Base-by-base conservation (phyloP, 1,284 basidiomycete genomes). In the Ceratobasidium theobromae region DNA sequence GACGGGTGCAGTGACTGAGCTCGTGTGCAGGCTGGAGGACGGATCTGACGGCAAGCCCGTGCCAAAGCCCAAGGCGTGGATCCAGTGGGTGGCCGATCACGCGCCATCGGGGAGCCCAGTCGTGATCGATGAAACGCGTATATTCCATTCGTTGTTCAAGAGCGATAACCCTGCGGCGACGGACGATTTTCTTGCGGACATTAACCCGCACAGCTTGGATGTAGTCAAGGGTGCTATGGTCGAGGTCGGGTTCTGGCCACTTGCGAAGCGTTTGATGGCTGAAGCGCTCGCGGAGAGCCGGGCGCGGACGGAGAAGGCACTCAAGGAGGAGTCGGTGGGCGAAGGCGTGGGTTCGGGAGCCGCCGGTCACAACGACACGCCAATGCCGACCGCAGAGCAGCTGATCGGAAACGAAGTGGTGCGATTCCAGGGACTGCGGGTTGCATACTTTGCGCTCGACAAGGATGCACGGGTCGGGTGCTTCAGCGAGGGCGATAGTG, bases 71-170 rank as follows among this genome's bases (percentile, higher is more conserved):
- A 97, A 98, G 76, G 89, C 95, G 14, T 99, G 89, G 79, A 94
- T 99, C 74, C 97, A 99, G 75, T 99, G 97, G 97, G 92, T 99
- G 16, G 94, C 93, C 46, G 88, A 92, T 71, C 90, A 95, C 73
- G 81, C 84, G 11, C 79, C 87, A 4, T 87, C 87, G 0, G 83
- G 86, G 11, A 92, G 89, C 69, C 94, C 95, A 9, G 88, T 98
- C 45, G 78, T 79, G 53, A 81, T 99, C 70, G 87, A 94, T 75
- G 94, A 99, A 79, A 92, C 91, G 41, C 87, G 95, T 55, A 85
- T 98, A 73, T 98, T 98, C 83, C 84, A 94, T 75, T 89, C 88
- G 41, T 80, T 99, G 11, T 99, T 99, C 86, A 95, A 93, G 78
- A 91, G 88, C 72, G 93, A 96, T 73, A 90, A 95, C 72, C 96